These are phyloP conservation scores for Coffea canephora DNA, from an alignment of 257 asterid genomes.

Conservation along the genomic window DNA sequence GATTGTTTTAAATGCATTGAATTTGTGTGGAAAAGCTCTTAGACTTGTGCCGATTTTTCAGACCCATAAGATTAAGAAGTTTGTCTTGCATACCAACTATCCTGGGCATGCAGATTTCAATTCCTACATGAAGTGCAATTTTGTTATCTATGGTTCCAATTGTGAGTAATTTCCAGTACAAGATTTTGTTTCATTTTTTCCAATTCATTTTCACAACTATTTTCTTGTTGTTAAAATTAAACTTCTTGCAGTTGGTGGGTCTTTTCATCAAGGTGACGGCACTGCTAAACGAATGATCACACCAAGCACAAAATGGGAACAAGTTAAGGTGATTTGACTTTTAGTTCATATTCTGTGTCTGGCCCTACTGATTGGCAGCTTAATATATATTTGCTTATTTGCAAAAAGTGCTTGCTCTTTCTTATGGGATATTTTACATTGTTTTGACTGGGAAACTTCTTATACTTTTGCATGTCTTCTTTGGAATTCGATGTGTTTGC, in stretches of 20 bases:
- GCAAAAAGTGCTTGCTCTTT: no score
- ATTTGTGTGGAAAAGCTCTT: not conserved
- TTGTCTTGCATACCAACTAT: slow-evolving; percentile 79
- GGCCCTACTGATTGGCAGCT: not conserved
- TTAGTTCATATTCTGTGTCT: not conserved
- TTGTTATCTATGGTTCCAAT: slow-evolving; percentile 51
- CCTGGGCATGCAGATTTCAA: slow-evolving; percentile 95
- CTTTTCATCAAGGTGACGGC: slow-evolving; percentile 44
- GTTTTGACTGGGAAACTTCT: not conserved
- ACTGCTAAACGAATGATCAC: slow-evolving; percentile 45
- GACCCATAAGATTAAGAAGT: slow-evolving; percentile 78
- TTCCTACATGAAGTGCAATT: slow-evolving; percentile 81
- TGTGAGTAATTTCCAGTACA: slow-evolving; percentile 33
- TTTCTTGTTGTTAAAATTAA: not conserved
- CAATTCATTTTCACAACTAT: not conserved
- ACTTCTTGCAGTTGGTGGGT: slow-evolving; percentile 43
- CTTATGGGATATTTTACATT: not conserved
- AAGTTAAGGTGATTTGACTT: slow-evolving; percentile 57
- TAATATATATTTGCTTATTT: no score
- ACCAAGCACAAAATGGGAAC: slow-evolving; percentile 79
- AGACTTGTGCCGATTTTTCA: slow-evolving; percentile 29
- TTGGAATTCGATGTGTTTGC: not conserved
- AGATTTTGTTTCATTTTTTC: not conserved
- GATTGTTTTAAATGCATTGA: not conserved
- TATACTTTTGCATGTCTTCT: no score